phyloP scores from a whole-genome alignment of 2,329 filamentous ascomycete genomes.

The Microcyclospora tardicrescens region DNA sequence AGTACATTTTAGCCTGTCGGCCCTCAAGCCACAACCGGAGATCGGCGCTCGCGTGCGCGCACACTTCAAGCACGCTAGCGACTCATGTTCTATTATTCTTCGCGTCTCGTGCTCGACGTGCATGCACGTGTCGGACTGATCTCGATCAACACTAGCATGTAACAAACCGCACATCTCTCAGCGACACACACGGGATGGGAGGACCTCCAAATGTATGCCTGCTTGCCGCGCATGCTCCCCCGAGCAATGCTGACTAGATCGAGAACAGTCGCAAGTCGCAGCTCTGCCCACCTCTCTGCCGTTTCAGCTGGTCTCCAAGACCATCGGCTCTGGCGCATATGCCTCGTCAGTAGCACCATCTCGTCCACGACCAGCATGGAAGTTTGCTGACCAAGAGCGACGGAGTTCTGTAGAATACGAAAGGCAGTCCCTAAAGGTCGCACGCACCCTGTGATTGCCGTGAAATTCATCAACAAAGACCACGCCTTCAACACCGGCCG shows the following conservation, averaged over 20 bases:
- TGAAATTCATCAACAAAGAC: constrained; percentile 97
- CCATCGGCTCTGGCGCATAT: constrained; percentile 92
- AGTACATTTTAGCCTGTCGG: no score
- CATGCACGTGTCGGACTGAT: not conserved
- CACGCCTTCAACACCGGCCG: constrained; percentile 84
- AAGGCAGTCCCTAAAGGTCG: constrained; percentile 69
- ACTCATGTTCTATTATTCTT: no score
- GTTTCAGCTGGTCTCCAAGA: constrained; percentile 90
- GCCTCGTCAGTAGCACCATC: constrained; percentile 56
- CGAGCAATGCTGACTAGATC: no score
- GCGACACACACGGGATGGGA: constrained; percentile 8
- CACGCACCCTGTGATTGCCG: constrained; percentile 70
- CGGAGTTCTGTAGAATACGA: constrained; percentile 53
- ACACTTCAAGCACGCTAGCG: no score
- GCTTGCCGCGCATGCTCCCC: no score
- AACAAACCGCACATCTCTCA: no score
- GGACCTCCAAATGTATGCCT: constrained; percentile 17
- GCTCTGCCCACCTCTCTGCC: constrained; percentile 75
- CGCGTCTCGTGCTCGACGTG: no score
- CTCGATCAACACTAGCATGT: not conserved
- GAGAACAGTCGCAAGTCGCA: constrained; percentile 64
- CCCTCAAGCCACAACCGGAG: no score
- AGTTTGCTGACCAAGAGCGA: not conserved
- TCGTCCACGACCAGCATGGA: no score
- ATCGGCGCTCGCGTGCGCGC: no score